These are phyloP conservation scores for Hura crepitans DNA, from an alignment of 441 rosid genomes.

Conservation along the genomic window DNA sequence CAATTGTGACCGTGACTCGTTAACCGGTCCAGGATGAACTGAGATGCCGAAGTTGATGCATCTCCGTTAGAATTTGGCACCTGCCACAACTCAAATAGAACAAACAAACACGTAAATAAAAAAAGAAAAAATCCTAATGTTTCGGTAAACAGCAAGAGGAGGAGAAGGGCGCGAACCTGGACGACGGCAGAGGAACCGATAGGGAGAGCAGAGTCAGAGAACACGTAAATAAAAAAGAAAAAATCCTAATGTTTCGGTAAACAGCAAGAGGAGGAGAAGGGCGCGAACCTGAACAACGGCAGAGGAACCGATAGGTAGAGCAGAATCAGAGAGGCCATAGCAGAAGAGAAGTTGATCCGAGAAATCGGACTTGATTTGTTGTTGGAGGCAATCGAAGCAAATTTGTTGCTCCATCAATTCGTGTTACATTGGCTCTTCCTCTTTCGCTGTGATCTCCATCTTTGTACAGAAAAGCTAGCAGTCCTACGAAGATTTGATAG, in stretches of 20 bases:
- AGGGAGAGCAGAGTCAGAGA: conserved; percentile 68
- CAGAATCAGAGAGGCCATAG: conserved; percentile 61
- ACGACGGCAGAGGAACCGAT: conserved; percentile 73
- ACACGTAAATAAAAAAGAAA: too few relatives aligned
- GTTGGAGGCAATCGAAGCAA: conserved; percentile 73
- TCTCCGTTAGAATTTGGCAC: conserved; percentile 38
- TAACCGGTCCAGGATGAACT: conserved; percentile 53
- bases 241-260: too few relatives aligned
- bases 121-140: background rate
- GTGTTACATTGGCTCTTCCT: background rate
- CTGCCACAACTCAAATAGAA: conserved; percentile 38
- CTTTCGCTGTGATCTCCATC: conserved; percentile 13
- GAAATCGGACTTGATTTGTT: conserved; percentile 62
- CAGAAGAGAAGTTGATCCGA: conserved; percentile 53
- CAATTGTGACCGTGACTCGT: conserved; percentile 40
- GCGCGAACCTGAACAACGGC: conserved; percentile 61
- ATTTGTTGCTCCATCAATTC: background rate
- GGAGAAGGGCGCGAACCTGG: conserved; percentile 34
- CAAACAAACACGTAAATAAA: conserved; percentile 10
- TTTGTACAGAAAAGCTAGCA: background rate
- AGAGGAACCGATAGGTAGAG: conserved; percentile 68
- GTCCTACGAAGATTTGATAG: background rate
- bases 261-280: background rate
- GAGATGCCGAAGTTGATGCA: conserved; percentile 37
- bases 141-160: background rate